Evolutionary conservation across 2,329 filamentous ascomycete genomes (phyloP), one percentile per base, ranked within the genome.

Genomic region (Pyrenophora graminea): DNA sequence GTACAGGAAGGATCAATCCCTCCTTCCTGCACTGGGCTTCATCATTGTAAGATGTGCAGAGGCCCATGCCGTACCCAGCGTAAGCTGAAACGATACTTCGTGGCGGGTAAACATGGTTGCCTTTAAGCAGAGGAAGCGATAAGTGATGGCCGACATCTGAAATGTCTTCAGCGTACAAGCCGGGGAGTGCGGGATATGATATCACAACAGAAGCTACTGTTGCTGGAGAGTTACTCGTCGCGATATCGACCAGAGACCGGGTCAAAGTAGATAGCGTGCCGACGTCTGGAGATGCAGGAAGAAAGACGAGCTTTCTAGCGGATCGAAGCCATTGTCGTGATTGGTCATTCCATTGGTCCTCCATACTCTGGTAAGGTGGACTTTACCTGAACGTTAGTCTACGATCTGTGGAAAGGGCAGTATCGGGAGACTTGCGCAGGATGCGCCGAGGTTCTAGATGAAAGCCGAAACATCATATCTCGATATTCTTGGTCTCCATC

Each of bases 241-340:
- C 39, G 25, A 53, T 18, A 12, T 44, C n/a, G 33, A 48, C 10
- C 7, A 56, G 21, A n/a, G 37, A 30, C 13, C 40, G 19, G 15
- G 46, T 19, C 39, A 56, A 23, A 10, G 19, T 19, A 15, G 39
- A 30, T n/a, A 56, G 18, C 1, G 40, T 37, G 32, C 27, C 39
- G 13, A 53, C 53, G 23, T 56, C 50, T 33, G 45, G 37, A 18
- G 53, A 53, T 30, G 53, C 53, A 9, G 53, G 41, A 1, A 49
- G 39, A 18, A 31, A 27, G 37, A 53, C 19, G 3, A 17, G 6
- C 31, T 51, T 50, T 19, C 45, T 36, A 3, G 36, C 37, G 9
- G 23, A 33, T 19, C 53, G 39, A 37, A 39, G 37, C 34, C 38
- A 17, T 30, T 56, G 54, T 8, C 50, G 50, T 10, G 46, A 46